A percentile compares a stretch with the other conserved stretches of the same genome.
Evolutionary conservation across 2,329 filamentous ascomycete species (phyloP).

Genomic region (Venturia asperata): DNA sequence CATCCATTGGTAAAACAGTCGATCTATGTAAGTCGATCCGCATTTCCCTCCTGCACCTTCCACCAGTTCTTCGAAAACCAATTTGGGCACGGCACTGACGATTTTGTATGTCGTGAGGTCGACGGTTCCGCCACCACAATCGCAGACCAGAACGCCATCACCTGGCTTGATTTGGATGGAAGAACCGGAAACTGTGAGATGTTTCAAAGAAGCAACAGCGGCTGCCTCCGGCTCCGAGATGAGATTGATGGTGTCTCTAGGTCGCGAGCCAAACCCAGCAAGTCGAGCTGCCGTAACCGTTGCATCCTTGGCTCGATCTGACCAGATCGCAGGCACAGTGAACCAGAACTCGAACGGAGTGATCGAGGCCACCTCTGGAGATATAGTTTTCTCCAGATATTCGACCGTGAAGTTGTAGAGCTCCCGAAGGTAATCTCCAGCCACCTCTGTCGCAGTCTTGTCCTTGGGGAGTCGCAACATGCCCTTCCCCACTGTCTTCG

Average conservation of each 20-base stretch:
- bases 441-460: background rate
- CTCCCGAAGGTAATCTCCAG: background rate
- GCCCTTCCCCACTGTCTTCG: background rate
- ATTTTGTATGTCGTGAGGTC: constrained; percentile 25
- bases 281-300: constrained; percentile 23
- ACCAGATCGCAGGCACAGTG: constrained; percentile 26
- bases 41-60: constrained; percentile 28
- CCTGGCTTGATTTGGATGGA: background rate
- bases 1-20: constrained; percentile 32
- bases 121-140: constrained; percentile 28
- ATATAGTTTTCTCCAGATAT: background rate
- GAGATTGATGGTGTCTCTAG: constrained; percentile 23
- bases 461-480: background rate
- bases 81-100: constrained; percentile 17
- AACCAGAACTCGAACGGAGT: constrained; percentile 4
- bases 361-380: too few relatives aligned
- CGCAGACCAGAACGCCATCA: constrained; percentile 21
- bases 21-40: constrained; percentile 31
- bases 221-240: constrained; percentile 27
- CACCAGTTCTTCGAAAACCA: constrained; percentile 23
- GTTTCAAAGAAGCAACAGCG: background rate
- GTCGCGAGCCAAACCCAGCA: constrained; percentile 23
- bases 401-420: background rate
- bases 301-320: constrained; percentile 23
- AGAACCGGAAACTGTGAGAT: background rate